Evolutionary conservation across 768 basidiomycete species (phyloP).

Genomic region (Candolleomyces efflorescens): DNA sequence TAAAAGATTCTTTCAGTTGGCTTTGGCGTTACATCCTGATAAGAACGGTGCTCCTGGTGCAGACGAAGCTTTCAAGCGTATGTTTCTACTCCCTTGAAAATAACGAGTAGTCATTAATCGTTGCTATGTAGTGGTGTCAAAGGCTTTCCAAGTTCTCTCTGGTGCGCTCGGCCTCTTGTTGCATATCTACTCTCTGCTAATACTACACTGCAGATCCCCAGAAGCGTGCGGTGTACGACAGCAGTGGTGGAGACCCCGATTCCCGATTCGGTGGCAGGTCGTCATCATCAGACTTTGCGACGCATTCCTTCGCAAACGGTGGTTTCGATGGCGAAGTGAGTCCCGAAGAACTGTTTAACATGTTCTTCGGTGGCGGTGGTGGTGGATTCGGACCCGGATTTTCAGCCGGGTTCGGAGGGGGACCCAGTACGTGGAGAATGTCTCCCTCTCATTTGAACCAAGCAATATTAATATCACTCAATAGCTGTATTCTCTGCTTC

Average conservation of each 20-base stretch:
- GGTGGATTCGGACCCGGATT: conserved; percentile 44
- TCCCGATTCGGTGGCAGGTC: conserved; percentile 71
- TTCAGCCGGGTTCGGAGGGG: conserved; percentile 50
- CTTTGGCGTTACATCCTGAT: conserved; percentile 85
- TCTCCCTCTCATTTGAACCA: background rate
- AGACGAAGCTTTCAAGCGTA: conserved; percentile 97
- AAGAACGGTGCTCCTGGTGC: conserved; percentile 98
- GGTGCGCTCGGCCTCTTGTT: conserved; percentile 33
- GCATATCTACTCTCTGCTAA: background rate
- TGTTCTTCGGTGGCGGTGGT: conserved; percentile 93
- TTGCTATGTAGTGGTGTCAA: conserved; percentile 78
- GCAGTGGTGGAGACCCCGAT: conserved; percentile 85
- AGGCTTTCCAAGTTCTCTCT: conserved; percentile 94
- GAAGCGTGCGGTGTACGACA: conserved; percentile 85
- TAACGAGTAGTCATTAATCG: conserved; percentile 7
- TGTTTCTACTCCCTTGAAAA: conserved; percentile 22
- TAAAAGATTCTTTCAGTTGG: conserved; percentile 49
- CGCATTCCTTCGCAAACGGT: conserved; percentile 45
- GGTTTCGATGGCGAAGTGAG: conserved; percentile 83
- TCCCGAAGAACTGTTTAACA: conserved; percentile 96
- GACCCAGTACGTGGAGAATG: conserved; percentile 40
- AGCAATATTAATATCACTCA: conserved; percentile 4
- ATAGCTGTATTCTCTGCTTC: conserved; percentile 65
- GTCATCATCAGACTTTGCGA: conserved; percentile 48
- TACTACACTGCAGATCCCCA: conserved; percentile 57